Base-by-base conservation (phyloP, 345 rosid species). In the Conringia planisiliqua region DNA sequence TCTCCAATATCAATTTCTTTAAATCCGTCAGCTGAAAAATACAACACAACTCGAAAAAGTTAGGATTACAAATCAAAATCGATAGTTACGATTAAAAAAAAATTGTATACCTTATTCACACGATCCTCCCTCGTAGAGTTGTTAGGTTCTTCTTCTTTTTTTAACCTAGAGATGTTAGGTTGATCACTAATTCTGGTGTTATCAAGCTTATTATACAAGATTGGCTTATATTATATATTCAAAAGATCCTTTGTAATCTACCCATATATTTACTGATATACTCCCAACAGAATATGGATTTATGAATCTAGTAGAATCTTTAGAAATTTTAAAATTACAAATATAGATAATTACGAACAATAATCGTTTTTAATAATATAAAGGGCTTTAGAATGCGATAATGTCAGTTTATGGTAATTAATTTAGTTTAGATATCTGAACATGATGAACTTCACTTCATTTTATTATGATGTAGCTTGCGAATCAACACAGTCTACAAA, bases 401-500 rank as follows among this genome's bases (percentile, higher is more conserved):
- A 46, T 46, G 8, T 46, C 24, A 22, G 24, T 22, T 22, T 22
- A 22, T 22, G 1, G 24, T 1, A 22, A 22, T 22, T 22, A 22
- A 22, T 22, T 22, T 22, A 22, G 24, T 22, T 22, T 22, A 22
- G 2, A 22, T 22, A 22, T 22, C 24, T 2, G 24, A 22, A 2
- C 1, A 22, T 2, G 24, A 22, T 22, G 2, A 22, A 22, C 24
- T 17, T 40, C 44, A 42, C 55, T 56, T 42, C 1, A 54, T 38
- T 65, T 73, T 73, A 73, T 65, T 74, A 56, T 11, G 16, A 44
- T 74, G 40, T 26, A 56, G 7, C 78, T 62, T 43, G 62, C 42
- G 71, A 62, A 64, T 33, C 77, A 73, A 40, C 35, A 66, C 64
- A 48, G 2, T 14, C 32, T 16, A 32, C 38, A 22, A 55, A 54